phyloP scores from a whole-genome alignment of 1,284 basidiomycete species.

The Pulveroboletus ridleyi region DNA sequence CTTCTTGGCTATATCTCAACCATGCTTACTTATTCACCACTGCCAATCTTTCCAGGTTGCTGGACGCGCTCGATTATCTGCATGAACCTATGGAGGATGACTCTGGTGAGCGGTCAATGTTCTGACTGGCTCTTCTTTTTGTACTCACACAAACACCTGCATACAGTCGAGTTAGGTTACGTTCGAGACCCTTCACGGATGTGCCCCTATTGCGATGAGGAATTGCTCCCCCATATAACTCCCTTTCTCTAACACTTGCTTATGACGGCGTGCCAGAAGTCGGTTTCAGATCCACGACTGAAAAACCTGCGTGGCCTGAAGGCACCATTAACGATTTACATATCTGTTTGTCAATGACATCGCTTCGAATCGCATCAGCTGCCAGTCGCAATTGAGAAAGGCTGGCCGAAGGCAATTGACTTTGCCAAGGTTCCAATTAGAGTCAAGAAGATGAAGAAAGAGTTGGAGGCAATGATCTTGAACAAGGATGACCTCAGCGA shows the following conservation, averaged over 20 bases:
- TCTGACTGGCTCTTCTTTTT: conserved; percentile 4
- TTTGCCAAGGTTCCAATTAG: conserved; percentile 61
- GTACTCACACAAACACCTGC: conserved; percentile 14
- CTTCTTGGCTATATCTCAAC: conserved; percentile 8
- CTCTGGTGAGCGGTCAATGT: conserved; percentile 32
- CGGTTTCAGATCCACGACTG: conserved; percentile 64
- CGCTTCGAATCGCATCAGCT: conserved; percentile 74
- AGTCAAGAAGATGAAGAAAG: conserved; percentile 52
- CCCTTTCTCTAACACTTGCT: conserved; percentile 64
- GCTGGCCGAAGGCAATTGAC: conserved; percentile 79
- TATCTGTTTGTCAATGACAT: conserved; percentile 77
- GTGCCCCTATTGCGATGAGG: conserved; percentile 81
- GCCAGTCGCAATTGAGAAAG: conserved; percentile 68
- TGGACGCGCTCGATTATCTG: conserved; percentile 22
- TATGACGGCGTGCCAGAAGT: conserved; percentile 52
- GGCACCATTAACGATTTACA: conserved; percentile 66
- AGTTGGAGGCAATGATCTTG: conserved; percentile 56
- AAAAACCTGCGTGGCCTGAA: conserved; percentile 73
- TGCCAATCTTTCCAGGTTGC: conserved; percentile 14
- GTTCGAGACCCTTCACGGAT: conserved; percentile 65
- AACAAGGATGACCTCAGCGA: conserved; percentile 46
- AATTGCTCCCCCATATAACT: conserved; percentile 67
- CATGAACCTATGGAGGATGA: conserved; percentile 33
- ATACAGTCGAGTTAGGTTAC: conserved; percentile 29
- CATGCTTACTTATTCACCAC: not conserved